Conservation (phyloP, 345 rosid species). For the Lepidium aucheri region DNA sequence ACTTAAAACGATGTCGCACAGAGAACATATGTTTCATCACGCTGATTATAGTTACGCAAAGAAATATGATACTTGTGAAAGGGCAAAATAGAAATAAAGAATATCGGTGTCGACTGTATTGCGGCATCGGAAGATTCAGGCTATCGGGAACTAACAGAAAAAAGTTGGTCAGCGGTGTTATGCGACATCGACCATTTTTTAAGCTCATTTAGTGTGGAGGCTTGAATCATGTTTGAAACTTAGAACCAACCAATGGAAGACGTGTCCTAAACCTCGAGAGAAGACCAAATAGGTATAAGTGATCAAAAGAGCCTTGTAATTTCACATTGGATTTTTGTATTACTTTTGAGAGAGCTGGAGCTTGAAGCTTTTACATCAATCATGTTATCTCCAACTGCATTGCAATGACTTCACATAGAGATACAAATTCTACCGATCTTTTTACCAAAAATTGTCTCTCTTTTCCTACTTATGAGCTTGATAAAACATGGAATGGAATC, state of each 20-base stretch:
- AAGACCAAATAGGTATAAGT: background rate
- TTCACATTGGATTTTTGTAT: background rate
- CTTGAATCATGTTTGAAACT: background rate
- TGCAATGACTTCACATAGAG: background rate
- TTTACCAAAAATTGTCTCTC: background rate
- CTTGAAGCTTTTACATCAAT: background rate
- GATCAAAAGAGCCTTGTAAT: background rate
- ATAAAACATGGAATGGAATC: background rate
- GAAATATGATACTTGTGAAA: background rate
- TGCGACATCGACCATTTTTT: no score
- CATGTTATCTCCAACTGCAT: background rate
- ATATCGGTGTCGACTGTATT: no score
- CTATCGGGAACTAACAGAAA: no score
- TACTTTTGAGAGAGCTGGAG: background rate
- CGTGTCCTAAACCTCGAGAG: background rate
- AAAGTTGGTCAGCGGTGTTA: no score
- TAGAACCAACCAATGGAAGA: background rate
- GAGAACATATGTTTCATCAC: background rate
- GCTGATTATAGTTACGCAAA: background rate
- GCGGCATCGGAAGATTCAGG: no score
- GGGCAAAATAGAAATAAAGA: no score
- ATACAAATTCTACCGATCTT: background rate
- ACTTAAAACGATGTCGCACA: background rate
- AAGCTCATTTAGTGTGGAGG: no score
- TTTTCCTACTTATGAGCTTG: background rate